Conservation (phyloP, 2,329 filamentous ascomycete species). For the Triangularia verruculosa region DNA sequence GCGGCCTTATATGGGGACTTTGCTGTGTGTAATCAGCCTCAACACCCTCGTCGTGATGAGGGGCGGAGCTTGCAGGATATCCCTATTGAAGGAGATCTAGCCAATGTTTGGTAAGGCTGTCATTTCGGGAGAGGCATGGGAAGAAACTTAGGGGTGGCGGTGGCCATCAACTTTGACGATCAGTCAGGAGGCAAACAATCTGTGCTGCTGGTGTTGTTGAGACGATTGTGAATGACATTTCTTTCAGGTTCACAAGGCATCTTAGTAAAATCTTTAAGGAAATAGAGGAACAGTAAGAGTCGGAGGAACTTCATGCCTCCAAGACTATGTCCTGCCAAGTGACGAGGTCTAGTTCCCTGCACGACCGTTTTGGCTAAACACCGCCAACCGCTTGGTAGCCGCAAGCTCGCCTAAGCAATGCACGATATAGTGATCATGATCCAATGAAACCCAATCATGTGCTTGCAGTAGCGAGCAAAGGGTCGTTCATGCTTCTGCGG, state of each 20-base stretch:
- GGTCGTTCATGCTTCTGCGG: background rate
- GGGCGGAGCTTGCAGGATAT: background rate
- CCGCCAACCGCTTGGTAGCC: background rate
- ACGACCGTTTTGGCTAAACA: constrained; percentile 6
- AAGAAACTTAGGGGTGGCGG: too few species aligned
- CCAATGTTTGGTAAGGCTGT: too few species aligned
- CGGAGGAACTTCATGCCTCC: background rate
- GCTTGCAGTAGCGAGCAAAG: constrained; percentile 1
- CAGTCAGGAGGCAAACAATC: too few species aligned
- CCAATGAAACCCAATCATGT: constrained; percentile 3
- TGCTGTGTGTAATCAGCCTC: background rate
- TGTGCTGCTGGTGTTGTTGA: too few species aligned
- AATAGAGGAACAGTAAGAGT: background rate
- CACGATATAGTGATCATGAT: background rate
- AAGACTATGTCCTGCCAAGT: background rate
- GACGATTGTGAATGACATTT: too few species aligned
- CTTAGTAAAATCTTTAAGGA: too few species aligned
- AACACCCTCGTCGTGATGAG: background rate
- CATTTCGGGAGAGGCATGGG: too few species aligned
- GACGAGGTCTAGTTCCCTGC: background rate
- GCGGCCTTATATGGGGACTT: background rate
- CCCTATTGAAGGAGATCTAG: background rate
- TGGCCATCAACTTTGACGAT: background rate
- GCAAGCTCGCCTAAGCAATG: background rate
- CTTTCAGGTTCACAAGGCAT: too few species aligned